Evolutionary conservation across 2,329 filamentous ascomycete species (phyloP).

Genomic region (Lojkania enalia): DNA sequence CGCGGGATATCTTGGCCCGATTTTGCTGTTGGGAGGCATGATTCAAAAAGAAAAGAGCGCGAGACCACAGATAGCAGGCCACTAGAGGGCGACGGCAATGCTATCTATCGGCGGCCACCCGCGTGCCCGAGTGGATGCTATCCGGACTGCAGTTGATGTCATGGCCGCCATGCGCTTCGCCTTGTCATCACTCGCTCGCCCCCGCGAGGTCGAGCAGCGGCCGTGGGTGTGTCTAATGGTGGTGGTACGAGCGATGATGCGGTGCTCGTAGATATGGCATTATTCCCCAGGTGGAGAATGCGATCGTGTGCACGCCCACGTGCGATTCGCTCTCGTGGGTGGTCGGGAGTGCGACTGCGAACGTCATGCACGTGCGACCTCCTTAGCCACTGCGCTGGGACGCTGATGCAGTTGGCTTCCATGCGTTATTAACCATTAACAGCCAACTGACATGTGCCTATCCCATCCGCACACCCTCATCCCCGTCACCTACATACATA

Average conservation of each 20-base stretch:
- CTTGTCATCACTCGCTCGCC: too few relatives aligned
- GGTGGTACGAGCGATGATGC: too few relatives aligned
- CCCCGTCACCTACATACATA: slow-evolving; percentile 19
- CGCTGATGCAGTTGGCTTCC: slow-evolving; percentile 3
- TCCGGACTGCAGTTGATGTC: too few relatives aligned
- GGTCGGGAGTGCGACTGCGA: slow-evolving; percentile 9
- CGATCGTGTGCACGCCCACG: slow-evolving; percentile 6
- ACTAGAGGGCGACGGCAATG: too few relatives aligned
- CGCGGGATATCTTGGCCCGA: slow-evolving; percentile 5
- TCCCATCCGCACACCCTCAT: too few relatives aligned
- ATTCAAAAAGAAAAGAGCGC: slow-evolving; percentile 5
- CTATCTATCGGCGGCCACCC: too few relatives aligned
- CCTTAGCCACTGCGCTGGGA: slow-evolving; percentile 33
- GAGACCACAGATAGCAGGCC: slow-evolving; percentile 3
- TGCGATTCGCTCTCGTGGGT: slow-evolving; percentile 3
- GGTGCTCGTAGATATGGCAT: too few relatives aligned
- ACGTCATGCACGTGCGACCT: slow-evolving; percentile 35
- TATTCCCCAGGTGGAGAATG: neutral
- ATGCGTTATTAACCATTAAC: slow-evolving; percentile 23
- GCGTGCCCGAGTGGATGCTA: neutral
- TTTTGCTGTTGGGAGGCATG: neutral
- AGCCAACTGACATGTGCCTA: too few relatives aligned
- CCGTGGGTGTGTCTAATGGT: too few relatives aligned
- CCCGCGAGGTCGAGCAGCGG: too few relatives aligned
- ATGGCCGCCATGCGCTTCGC: too few relatives aligned